These are phyloP conservation scores for Pythium rishiriense DNA, from an alignment of 352 stramenopile genomes.

Conservation along the genomic window DNA sequence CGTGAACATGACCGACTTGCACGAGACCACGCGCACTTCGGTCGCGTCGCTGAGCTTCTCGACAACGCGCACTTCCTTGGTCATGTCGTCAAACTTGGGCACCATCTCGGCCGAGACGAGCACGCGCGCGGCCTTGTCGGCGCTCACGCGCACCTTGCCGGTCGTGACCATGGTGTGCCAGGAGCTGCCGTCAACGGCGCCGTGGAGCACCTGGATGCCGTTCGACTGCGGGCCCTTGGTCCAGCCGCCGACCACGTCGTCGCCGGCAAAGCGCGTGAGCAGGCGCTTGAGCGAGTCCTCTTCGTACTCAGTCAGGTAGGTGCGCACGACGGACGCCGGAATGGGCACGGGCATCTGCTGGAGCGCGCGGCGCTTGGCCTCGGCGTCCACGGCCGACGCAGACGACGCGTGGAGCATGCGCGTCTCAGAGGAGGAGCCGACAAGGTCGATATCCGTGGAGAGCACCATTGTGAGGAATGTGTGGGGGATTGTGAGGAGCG, in stretches of 20 bases:
- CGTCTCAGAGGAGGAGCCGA: constrained; percentile 25
- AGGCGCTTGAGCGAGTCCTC: constrained; percentile 59
- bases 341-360: constrained; percentile 48
- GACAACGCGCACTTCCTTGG: constrained; percentile 59
- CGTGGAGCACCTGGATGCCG: constrained; percentile 75
- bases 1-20: constrained; percentile 78
- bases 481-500: background rate
- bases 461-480: constrained; percentile 15
- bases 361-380: constrained; percentile 39
- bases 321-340: constrained; percentile 48
- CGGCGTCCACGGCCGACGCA: constrained; percentile 25
- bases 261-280: constrained; percentile 55
- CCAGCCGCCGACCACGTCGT: constrained; percentile 68
- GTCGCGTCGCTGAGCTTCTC: constrained; percentile 67
- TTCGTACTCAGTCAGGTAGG: constrained; percentile 56
- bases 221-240: constrained; percentile 61
- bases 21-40: constrained; percentile 59
- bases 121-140: constrained; percentile 48
- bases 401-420: constrained; percentile 31
- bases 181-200: constrained; percentile 52
- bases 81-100: constrained; percentile 82
- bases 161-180: constrained; percentile 81
- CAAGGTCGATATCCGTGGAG: constrained; percentile 30
- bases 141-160: constrained; percentile 54
- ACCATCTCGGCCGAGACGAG: constrained; percentile 61